Evolutionary conservation across 2,329 filamentous ascomycete species (phyloP).

Genomic region (Sporothrix euskadiensis): DNA sequence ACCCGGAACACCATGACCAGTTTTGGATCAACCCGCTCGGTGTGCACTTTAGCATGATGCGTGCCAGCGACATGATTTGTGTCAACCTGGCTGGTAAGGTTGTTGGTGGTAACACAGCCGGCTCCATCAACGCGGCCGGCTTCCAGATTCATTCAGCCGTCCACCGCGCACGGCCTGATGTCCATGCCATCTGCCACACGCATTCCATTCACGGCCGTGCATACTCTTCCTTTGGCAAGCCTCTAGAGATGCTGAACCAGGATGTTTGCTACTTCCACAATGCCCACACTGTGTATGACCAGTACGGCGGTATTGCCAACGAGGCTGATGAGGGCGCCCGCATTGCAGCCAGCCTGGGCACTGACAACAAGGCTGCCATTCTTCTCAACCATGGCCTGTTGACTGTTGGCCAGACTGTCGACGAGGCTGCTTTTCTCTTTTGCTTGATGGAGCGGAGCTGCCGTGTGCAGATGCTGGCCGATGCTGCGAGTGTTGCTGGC

Average conservation of each 20-base stretch:
- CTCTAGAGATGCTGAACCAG: conserved; percentile 62
- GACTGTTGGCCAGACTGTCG: conserved; percentile 61
- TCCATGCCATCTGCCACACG: conserved; percentile 59
- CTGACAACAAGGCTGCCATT: conserved; percentile 54
- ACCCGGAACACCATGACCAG: conserved; percentile 55
- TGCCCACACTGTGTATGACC: conserved; percentile 57
- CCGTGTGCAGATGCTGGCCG: conserved; percentile 61
- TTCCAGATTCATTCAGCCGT: conserved; percentile 61
- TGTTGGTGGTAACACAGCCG: conserved; percentile 51
- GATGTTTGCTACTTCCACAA: conserved; percentile 58
- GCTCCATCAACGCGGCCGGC: conserved; percentile 55
- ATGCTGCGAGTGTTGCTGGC: conserved; percentile 48
- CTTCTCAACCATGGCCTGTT: conserved; percentile 63
- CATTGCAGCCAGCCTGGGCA: conserved; percentile 48
- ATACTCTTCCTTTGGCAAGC: conserved; percentile 55
- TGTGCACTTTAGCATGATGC: conserved; percentile 58
- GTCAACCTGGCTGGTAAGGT: conserved; percentile 57
- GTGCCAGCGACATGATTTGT: conserved; percentile 59
- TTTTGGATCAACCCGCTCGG: conserved; percentile 66
- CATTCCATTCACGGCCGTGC: conserved; percentile 58
- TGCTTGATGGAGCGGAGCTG: conserved; percentile 66
- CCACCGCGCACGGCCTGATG: conserved; percentile 57
- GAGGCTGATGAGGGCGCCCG: conserved; percentile 55
- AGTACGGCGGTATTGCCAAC: conserved; percentile 62
- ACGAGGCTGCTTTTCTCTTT: conserved; percentile 64